A percentile compares a stretch with the other conserved stretches of the same genome.
These are phyloP conservation scores for Atkinsonella hypoxylon DNA, from an alignment of 2,329 filamentous ascomycete genomes.

Conservation along the genomic window DNA sequence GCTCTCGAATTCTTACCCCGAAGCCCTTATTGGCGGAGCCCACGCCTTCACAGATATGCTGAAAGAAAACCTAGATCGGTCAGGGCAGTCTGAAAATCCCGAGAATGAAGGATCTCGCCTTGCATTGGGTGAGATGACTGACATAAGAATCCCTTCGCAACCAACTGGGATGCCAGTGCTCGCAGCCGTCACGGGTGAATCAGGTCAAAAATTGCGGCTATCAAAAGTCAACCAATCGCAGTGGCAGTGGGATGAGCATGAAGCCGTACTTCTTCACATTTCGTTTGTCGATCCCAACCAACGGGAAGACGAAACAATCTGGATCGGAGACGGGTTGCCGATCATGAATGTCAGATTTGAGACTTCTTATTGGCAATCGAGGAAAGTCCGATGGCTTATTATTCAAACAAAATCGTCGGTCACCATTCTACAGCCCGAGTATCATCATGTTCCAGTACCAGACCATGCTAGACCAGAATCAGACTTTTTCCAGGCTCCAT, in stretches of 20 bases:
- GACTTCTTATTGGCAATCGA: conserved; percentile 23
- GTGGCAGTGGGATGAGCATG: conserved; percentile 41
- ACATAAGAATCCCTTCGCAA: conserved; percentile 21
- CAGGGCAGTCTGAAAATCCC: conserved; percentile 16
- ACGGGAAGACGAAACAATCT: conserved; percentile 37
- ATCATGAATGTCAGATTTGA: conserved; percentile 41
- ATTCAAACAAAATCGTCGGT: conserved; percentile 42
- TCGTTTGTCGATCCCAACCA: conserved; percentile 28
- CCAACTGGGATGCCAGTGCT: conserved; percentile 23
- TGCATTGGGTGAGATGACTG: conserved; percentile 41
- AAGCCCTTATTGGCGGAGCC: conserved; percentile 30
- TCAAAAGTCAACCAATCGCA: conserved; percentile 35
- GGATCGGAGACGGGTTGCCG: conserved; percentile 39
- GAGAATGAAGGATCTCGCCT: conserved; percentile 27
- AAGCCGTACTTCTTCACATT: conserved; percentile 34
- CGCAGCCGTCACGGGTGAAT: conserved; percentile 41
- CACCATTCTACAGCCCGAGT: conserved; percentile 38
- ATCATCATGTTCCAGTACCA: conserved; percentile 26
- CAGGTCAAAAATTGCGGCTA: conserved; percentile 46
- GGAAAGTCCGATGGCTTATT: conserved; percentile 36
- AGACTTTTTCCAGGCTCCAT: conserved; percentile 21
- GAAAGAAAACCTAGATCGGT: conserved; percentile 23
- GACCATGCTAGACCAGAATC: conserved; percentile 8
- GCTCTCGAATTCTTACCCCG: conserved; percentile 39
- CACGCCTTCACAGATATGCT: conserved; percentile 19